Percentiles rank a stretch among this genome's conserved stretches.
These are phyloP conservation scores for Mycena vulgaris DNA, from an alignment of 768 basidiomycete species.

Conservation along the genomic window DNA sequence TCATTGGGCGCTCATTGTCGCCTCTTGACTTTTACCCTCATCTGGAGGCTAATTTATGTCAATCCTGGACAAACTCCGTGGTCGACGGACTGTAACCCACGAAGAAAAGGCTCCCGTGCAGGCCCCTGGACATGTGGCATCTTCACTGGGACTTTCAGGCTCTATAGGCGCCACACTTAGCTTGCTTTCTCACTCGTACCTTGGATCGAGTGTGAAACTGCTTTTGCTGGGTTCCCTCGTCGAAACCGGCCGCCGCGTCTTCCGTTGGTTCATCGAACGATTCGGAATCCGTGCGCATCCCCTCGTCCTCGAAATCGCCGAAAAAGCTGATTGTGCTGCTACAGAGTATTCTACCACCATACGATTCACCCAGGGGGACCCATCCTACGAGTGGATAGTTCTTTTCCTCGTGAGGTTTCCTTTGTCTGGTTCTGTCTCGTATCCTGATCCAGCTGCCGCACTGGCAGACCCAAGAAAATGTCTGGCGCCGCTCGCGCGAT, in stretches of 20 bases:
- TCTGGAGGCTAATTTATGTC: neutral
- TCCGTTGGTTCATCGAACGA: constrained; percentile 31
- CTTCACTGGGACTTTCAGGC: constrained; percentile 24
- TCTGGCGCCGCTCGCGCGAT: constrained; percentile 60
- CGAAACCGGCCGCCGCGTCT: constrained; percentile 30
- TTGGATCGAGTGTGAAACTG: constrained; percentile 30
- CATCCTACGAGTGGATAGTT: constrained; percentile 65
- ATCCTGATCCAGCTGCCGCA: neutral
- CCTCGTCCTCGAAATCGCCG: neutral
- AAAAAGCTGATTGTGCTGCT: neutral
- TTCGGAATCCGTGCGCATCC: constrained; percentile 28
- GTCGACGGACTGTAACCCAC: neutral
- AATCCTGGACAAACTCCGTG: constrained; percentile 2
- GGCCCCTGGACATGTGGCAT: constrained; percentile 30
- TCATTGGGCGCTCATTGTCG: neutral
- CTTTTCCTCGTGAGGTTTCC: constrained; percentile 56
- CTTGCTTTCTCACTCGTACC: constrained; percentile 14
- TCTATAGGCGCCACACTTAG: neutral
- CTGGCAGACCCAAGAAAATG: constrained; percentile 59
- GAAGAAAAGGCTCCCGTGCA: neutral
- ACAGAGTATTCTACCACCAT: constrained; percentile 63
- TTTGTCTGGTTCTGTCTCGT: neutral
- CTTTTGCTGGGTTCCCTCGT: constrained; percentile 32
- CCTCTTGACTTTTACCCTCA: neutral
- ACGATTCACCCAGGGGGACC: constrained; percentile 63